A percentile compares a stretch with the other conserved stretches of the same genome.
Evolutionary conservation across 1,139 yeast genomes (phyloP).

Genomic region (Meyerozyma carpophila): DNA sequence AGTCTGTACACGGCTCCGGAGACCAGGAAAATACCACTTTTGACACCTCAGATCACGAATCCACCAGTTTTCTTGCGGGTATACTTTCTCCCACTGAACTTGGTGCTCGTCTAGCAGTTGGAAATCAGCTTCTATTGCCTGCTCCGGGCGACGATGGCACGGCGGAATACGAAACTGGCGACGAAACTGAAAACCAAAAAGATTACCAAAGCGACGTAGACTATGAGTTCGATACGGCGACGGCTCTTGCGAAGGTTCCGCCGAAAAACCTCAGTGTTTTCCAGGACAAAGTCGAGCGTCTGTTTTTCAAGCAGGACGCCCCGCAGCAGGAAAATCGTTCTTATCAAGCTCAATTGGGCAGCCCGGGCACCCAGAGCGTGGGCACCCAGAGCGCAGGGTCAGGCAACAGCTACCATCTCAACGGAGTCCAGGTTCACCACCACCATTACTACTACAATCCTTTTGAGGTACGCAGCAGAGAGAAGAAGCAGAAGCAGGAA

Average conservation of each 20-base stretch:
- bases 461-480: background rate
- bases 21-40: background rate
- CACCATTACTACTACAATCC: conserved; percentile 29
- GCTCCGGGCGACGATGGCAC: conserved; percentile 1
- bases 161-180: background rate
- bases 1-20: background rate
- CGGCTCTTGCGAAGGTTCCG: background rate
- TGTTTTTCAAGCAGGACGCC: background rate
- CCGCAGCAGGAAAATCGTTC: background rate
- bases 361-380: conserved; percentile 5
- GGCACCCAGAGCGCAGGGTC: conserved; percentile 7
- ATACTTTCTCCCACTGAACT: conserved; percentile 17
- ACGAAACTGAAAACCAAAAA: background rate
- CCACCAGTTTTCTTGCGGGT: conserved; percentile 1
- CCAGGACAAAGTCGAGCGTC: background rate
- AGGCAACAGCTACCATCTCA: background rate
- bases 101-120: conserved; percentile 18
- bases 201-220: background rate
- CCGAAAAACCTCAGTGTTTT: background rate
- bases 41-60: background rate
- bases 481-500: background rate
- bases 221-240: background rate
- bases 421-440: conserved; percentile 32
- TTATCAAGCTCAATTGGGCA: conserved; percentile 10
- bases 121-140: conserved; percentile 2